Percentiles rank a stretch among this genome's conserved stretches.
Evolutionary conservation across 2,329 filamentous ascomycete genomes (phyloP).

Genomic region (Akanthomyces dipterigenus): DNA sequence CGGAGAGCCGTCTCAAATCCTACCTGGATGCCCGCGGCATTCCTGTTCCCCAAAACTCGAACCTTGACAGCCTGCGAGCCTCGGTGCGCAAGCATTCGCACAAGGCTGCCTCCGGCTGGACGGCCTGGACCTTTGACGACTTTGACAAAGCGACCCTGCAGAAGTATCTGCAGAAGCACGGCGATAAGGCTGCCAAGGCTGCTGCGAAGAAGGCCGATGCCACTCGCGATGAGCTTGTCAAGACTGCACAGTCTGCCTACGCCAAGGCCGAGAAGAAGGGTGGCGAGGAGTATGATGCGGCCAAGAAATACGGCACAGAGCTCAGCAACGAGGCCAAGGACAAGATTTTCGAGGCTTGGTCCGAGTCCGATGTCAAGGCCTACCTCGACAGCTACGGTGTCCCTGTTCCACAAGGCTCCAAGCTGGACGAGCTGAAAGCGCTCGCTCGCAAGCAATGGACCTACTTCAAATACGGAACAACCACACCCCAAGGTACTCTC

Average conservation of each 20-base stretch:
- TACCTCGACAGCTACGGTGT: conserved; percentile 77
- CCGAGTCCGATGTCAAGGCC: conserved; percentile 63
- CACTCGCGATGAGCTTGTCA: conserved; percentile 66
- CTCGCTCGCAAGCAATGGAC: conserved; percentile 65
- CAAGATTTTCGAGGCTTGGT: conserved; percentile 66
- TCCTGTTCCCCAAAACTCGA: conserved; percentile 64
- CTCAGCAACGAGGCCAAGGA: conserved; percentile 61
- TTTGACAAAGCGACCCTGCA: conserved; percentile 65
- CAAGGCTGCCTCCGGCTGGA: conserved; percentile 61
- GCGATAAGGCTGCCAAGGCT: conserved; percentile 50
- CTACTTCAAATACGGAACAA: conserved; percentile 71
- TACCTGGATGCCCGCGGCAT: conserved; percentile 72
- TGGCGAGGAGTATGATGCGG: conserved; percentile 55
- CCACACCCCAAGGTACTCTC: conserved; percentile 56
- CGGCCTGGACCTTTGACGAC: conserved; percentile 74
- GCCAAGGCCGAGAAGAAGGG: conserved; percentile 52
- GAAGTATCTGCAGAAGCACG: conserved; percentile 44
- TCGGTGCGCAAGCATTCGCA: conserved; percentile 67
- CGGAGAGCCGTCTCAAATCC: conserved; percentile 68
- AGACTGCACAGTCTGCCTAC: conserved; percentile 56
- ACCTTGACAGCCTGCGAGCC: conserved; percentile 65
- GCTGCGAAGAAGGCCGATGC: conserved; percentile 55
- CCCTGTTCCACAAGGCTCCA: conserved; percentile 58
- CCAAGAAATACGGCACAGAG: conserved; percentile 62
- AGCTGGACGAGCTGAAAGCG: conserved; percentile 61